A percentile compares a stretch with the other conserved stretches of the same genome.
phyloP scores from a whole-genome alignment of 2,329 filamentous ascomycete species.

The Aspergillus sp. region DNA sequence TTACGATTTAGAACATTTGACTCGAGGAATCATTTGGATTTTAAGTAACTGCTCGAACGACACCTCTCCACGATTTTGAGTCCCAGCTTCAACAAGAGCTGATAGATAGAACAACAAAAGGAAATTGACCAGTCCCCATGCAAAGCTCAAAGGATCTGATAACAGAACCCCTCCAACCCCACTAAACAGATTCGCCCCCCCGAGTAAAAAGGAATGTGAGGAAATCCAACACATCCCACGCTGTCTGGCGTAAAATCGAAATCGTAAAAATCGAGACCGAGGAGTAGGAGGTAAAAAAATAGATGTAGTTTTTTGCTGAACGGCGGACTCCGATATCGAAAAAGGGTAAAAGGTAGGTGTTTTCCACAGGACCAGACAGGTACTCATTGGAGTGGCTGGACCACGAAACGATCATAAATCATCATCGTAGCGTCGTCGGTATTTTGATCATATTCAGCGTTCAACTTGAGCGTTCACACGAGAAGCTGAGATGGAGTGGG shows the following conservation, averaged over 20 bases:
- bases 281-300: constrained; percentile 18
- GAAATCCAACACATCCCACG: neutral
- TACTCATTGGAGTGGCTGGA: constrained; percentile 17
- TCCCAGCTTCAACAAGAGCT: constrained; percentile 7
- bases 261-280: constrained; percentile 25
- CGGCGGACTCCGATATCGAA: constrained; percentile 21
- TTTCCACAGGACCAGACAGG: constrained; percentile 10
- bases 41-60: constrained; percentile 26
- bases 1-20: constrained; percentile 11
- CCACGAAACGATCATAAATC: constrained; percentile 26
- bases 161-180: constrained; percentile 27
- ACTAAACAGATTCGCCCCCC: constrained; percentile 29
- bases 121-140: constrained; percentile 34
- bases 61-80: constrained; percentile 32
- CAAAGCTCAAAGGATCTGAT: constrained; percentile 13
- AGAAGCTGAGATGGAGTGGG: constrained; percentile 51
- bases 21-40: constrained; percentile 6
- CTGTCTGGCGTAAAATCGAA: constrained; percentile 23
- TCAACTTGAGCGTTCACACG: constrained; percentile 32
- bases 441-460: constrained; percentile 30
- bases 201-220: constrained; percentile 9
- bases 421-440: constrained; percentile 25
- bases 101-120: constrained; percentile 15
- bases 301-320: constrained; percentile 17
- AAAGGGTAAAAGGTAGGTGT: constrained; percentile 6